These are phyloP conservation scores for Monosporascus sp. DNA, from an alignment of 2,329 filamentous ascomycete genomes.

Conservation along the genomic window DNA sequence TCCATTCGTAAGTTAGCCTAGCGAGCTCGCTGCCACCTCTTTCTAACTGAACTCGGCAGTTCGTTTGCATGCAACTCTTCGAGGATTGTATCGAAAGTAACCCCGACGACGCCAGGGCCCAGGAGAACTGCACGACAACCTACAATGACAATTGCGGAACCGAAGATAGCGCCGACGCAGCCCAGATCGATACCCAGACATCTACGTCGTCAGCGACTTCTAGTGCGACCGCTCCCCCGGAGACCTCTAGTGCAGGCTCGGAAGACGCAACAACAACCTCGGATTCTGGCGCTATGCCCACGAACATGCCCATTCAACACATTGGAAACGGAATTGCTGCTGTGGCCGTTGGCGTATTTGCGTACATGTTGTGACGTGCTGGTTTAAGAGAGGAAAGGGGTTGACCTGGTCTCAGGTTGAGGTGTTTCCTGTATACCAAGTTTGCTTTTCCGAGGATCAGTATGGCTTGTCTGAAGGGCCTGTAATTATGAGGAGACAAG, in stretches of 20 bases:
- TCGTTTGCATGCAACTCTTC: constrained; percentile 47
- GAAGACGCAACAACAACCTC: constrained; percentile 17
- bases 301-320: constrained; percentile 21
- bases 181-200: constrained; percentile 22
- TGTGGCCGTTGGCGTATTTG: constrained; percentile 46
- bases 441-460: too few relatives aligned
- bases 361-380: constrained; percentile 42
- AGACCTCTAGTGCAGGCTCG: constrained; percentile 13
- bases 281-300: constrained; percentile 18
- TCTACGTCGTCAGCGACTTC: constrained; percentile 23
- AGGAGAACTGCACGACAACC: constrained; percentile 42
- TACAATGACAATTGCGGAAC: constrained; percentile 45
- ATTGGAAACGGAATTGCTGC: constrained; percentile 42
- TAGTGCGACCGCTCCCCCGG: constrained; percentile 18
- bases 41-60: constrained; percentile 26
- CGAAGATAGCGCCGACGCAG: constrained; percentile 32
- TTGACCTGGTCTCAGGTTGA: neutral
- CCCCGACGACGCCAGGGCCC: constrained; percentile 35
- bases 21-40: neutral
- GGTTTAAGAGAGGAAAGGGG: neutral
- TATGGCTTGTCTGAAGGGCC: too few relatives aligned
- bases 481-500: too few relatives aligned
- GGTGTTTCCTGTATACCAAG: neutral
- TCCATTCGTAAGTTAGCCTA: constrained; percentile 22
- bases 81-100: constrained; percentile 40